These are phyloP conservation scores for Suhomyces atakaporum DNA, from an alignment of 1,139 yeast genomes.

Conservation along the genomic window DNA sequence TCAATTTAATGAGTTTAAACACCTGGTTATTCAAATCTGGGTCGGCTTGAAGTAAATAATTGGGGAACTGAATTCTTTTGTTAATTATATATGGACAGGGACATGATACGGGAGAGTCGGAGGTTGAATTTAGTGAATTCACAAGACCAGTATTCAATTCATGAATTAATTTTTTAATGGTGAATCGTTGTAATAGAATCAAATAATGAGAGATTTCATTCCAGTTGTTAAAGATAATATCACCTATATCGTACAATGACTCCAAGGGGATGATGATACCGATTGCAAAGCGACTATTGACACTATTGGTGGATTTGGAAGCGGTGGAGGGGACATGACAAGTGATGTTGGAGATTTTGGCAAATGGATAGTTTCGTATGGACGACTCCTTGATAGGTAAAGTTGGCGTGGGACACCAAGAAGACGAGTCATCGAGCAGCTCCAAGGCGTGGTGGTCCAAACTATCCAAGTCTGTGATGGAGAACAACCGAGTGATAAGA, in stretches of 20 bases:
- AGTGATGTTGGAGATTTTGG: neutral
- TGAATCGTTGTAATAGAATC: slow-evolving; percentile 39
- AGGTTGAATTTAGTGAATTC: slow-evolving; percentile 1
- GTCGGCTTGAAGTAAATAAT: slow-evolving; percentile 43
- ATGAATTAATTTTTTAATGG: slow-evolving; percentile 37
- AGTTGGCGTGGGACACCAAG: slow-evolving; percentile 40
- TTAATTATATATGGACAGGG: slow-evolving; percentile 32
- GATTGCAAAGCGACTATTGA: slow-evolving; percentile 47
- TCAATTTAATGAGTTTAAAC: slow-evolving; percentile 37
- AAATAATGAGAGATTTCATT: slow-evolving; percentile 45
- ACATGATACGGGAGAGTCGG: slow-evolving; percentile 1
- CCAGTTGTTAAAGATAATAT: slow-evolving; percentile 52
- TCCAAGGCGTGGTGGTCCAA: slow-evolving; percentile 7
- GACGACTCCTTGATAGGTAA: slow-evolving; percentile 24
- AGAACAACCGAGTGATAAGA: slow-evolving; percentile 49
- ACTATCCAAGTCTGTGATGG: slow-evolving; percentile 33
- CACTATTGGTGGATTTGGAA: slow-evolving; percentile 18
- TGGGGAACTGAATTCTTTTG: slow-evolving; percentile 43
- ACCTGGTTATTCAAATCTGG: slow-evolving; percentile 40
- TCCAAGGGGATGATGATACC: slow-evolving; percentile 52
- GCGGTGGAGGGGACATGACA: slow-evolving; percentile 1
- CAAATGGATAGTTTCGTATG: slow-evolving; percentile 5
- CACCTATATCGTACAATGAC: slow-evolving; percentile 33
- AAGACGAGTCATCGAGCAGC: slow-evolving; percentile 1
- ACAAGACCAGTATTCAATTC: slow-evolving; percentile 15